Percentiles rank a stretch among this genome's conserved stretches.
These are phyloP conservation scores for Aspergillus ellipticus DNA, from an alignment of 495 filamentous ascomycete species.

Conservation along the genomic window DNA sequence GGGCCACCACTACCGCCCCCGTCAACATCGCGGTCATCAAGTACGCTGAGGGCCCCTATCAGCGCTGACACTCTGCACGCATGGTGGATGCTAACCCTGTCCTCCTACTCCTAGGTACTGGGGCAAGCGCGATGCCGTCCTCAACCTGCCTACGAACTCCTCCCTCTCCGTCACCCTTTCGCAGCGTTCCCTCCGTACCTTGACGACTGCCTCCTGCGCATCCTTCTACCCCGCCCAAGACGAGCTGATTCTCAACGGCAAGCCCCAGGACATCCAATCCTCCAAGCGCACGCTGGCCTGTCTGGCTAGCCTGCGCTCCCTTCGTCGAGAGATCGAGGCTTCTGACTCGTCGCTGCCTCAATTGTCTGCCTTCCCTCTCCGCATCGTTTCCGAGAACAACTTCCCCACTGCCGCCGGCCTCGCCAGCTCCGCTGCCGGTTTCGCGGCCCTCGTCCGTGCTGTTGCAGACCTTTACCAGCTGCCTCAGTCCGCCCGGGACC, in stretches of 20 bases:
- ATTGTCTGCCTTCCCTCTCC: conserved; percentile 68
- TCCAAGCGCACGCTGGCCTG: conserved; percentile 88
- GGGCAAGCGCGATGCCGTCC: conserved; percentile 88
- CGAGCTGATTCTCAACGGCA: conserved; percentile 79
- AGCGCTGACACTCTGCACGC: conserved; percentile 17
- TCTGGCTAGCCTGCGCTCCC: conserved; percentile 75
- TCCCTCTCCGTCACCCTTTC: conserved; percentile 95
- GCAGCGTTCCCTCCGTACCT: conserved; percentile 87
- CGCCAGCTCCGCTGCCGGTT: conserved; percentile 87
- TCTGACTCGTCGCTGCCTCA: conserved; percentile 68
- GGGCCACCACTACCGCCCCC: conserved; percentile 91
- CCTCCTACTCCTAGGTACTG: conserved; percentile 74
- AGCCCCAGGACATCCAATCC: conserved; percentile 70
- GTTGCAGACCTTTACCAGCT: conserved; percentile 90
- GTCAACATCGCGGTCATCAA: conserved; percentile 99
- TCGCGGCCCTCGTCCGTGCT: conserved; percentile 88
- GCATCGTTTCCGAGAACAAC: conserved; percentile 91
- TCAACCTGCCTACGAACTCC: conserved; percentile 96
- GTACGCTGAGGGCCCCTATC: conserved; percentile 45
- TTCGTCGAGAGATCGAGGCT: conserved; percentile 70
- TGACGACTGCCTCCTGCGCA: conserved; percentile 93
- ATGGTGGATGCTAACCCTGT: conserved; percentile 20
- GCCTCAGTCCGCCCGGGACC: conserved; percentile 68
- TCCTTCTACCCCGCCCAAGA: conserved; percentile 64
- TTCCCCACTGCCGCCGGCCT: conserved; percentile 98